Percentiles rank a stretch among this genome's conserved stretches.
Conservation (phyloP, 805 yeast species). For the Saccharomycopsis selenospora region DNA sequence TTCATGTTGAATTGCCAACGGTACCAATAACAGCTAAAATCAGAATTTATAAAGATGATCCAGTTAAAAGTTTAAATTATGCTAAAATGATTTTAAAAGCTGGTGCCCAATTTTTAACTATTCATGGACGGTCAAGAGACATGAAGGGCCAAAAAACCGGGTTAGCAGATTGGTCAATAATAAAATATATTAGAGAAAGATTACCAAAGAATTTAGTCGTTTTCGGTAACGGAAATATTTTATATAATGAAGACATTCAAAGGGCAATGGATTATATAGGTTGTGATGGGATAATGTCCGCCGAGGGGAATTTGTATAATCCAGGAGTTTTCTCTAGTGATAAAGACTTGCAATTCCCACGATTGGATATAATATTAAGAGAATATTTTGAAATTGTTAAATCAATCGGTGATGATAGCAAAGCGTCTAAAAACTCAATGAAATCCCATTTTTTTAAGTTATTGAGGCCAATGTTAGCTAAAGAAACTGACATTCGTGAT, state of each 20-base stretch:
- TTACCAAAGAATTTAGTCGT: conserved; percentile 75
- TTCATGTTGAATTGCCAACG: conserved; percentile 59
- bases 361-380: conserved; percentile 74
- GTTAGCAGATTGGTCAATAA: conserved; percentile 81
- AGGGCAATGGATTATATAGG: conserved; percentile 55
- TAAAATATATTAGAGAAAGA: conserved; percentile 68
- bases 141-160: conserved; percentile 97
- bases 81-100: conserved; percentile 84
- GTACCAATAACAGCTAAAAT: conserved; percentile 94
- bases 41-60: conserved; percentile 68
- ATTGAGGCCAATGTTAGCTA: conserved; percentile 68
- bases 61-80: conserved; percentile 73
- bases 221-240: conserved; percentile 88
- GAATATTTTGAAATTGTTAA: conserved; percentile 83
- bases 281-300: conserved; percentile 93
- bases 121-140: conserved; percentile 92
- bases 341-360: conserved; percentile 61
- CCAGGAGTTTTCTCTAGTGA: conserved; percentile 76
- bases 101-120: conserved; percentile 91
- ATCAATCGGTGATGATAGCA: conserved; percentile 39
- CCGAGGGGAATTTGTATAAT: conserved; percentile 87
- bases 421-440: conserved; percentile 75
- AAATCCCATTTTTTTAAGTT: conserved; percentile 88
- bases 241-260: conserved; percentile 74
- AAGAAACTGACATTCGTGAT: conserved; percentile 72